Base-by-base conservation (phyloP, 2,329 filamentous ascomycete species). In the Ophiostoma angusticollis region DNA sequence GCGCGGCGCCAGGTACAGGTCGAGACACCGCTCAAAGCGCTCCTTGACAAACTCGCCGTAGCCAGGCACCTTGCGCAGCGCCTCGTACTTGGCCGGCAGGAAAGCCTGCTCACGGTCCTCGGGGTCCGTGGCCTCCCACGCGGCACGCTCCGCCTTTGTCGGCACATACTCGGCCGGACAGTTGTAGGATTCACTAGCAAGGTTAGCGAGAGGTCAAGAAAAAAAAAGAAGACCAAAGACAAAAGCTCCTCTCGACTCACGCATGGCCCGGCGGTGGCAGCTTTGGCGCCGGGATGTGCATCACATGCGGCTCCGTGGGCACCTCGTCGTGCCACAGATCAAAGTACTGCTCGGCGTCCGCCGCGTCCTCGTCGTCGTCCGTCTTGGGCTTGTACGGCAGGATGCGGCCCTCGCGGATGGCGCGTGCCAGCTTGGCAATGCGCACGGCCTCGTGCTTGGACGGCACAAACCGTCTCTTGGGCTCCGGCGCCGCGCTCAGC, bases 361-460 rank as follows among this genome's bases (percentile, higher is more conserved):
- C 77, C 37, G 82, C 74, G 5, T 19, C 44, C 40, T 84, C 76
- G 47, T 87, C 75, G 45, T 78, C 31, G 22, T 72, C 82, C 52
- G 77, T 70, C 0, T 78, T 77, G 4, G 85, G 75, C 55, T 79
- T 85, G 64, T 93, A 93, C 4, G 93, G 93, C 52, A 93, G 65
- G 49, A 98, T 96, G 35, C 86, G 78, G 25, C 93, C 91, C 60
- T 96, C 89, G 48, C 82, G 78, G 50, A 98, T 98, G 27, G 91
- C 91, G 54, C 84, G 85, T 39, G 96, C 91, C 52, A 98, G 78
- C 65, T 98, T 96, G 76, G 95, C 94, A 37, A 98, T 76, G 41
- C 87, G 77, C 67, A 95, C 95, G 23, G 84, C 82, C 61, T 98
- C 91, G 58, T 98, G 85, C 61, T 95, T 96, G 33, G 89, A 96